Evolutionary conservation across 2,329 filamentous ascomycete species (phyloP).

Genomic region (Didymella segeticola): DNA sequence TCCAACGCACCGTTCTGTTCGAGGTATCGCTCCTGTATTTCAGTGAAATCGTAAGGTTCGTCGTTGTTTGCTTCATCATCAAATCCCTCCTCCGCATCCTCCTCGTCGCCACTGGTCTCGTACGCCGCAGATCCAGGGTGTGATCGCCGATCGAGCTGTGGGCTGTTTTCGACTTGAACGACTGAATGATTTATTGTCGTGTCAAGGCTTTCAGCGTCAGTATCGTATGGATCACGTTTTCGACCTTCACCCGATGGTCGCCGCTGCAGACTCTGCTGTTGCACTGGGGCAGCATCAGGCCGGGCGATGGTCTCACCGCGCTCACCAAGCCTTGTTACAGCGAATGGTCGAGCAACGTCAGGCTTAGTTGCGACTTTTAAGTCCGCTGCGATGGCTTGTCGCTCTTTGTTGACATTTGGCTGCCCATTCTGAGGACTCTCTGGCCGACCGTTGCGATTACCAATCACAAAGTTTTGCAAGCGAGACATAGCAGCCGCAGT

Average conservation of each 20-base stretch:
- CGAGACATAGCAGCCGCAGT: not conserved
- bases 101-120: slow-evolving; percentile 20
- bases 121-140: slow-evolving; percentile 17
- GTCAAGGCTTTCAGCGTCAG: slow-evolving; percentile 48
- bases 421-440: slow-evolving; percentile 6
- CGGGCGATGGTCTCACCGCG: slow-evolving; percentile 20
- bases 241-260: slow-evolving; percentile 22
- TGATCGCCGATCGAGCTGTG: slow-evolving; percentile 15
- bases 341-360: slow-evolving; percentile 19
- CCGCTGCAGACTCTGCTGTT: slow-evolving; percentile 25
- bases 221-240: slow-evolving; percentile 42
- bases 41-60: not conserved
- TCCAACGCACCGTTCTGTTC: not conserved
- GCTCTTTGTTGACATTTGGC: slow-evolving; percentile 15
- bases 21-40: slow-evolving; percentile 8
- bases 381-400: slow-evolving; percentile 30
- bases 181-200: slow-evolving; percentile 38
- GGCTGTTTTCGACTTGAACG: slow-evolving; percentile 25
- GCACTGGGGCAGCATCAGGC: slow-evolving; percentile 19
- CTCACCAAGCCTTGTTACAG: slow-evolving; percentile 1
- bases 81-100: slow-evolving; percentile 12
- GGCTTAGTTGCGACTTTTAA: slow-evolving; percentile 27
- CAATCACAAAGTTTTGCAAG: slow-evolving; percentile 33
- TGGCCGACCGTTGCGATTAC: slow-evolving; percentile 11
- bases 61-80: slow-evolving; percentile 5